Evolutionary conservation across 805 yeast genomes (phyloP).

Genomic region (Zygotorulaspora danielsina): DNA sequence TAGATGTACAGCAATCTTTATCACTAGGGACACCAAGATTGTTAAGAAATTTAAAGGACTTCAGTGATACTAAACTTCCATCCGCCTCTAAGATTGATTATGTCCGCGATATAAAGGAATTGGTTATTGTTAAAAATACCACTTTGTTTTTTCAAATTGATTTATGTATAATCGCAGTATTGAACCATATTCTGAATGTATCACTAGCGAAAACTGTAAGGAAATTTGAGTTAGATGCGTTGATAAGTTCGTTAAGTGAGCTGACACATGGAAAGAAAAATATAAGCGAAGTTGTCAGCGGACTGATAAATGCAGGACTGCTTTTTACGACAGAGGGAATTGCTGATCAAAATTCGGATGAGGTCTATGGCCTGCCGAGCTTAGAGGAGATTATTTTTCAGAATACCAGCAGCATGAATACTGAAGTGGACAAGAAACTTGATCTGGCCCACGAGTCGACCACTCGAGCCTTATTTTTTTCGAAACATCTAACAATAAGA

Average conservation of each 20-base stretch:
- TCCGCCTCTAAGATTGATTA: constrained; percentile 37
- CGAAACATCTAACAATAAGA: constrained; percentile 40
- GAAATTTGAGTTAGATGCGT: constrained; percentile 38
- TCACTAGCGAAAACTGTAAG: constrained; percentile 40
- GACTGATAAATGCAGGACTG: constrained; percentile 29
- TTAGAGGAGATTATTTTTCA: constrained; percentile 29
- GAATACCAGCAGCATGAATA: constrained; percentile 12
- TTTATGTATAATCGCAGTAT: constrained; percentile 36
- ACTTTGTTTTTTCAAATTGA: constrained; percentile 46
- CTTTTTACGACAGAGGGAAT: constrained; percentile 32
- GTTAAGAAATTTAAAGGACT: constrained; percentile 37
- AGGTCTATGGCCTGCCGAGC: constrained; percentile 33
- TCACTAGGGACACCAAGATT: constrained; percentile 41
- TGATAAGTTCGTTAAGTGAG: constrained; percentile 35
- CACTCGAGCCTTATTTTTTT: constrained; percentile 39
- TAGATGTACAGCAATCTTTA: constrained; percentile 43
- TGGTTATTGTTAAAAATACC: constrained; percentile 45
- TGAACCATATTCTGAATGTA: constrained; percentile 34
- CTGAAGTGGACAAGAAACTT: constrained; percentile 31
- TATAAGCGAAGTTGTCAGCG: constrained; percentile 28
- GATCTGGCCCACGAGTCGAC: constrained; percentile 40
- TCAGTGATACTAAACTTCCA: constrained; percentile 44
- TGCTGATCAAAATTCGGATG: constrained; percentile 31
- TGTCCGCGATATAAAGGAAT: constrained; percentile 40
- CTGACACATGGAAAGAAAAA: constrained; percentile 35